These are phyloP conservation scores for Diaporthe humulicola DNA, from an alignment of 2,329 filamentous ascomycete genomes.

Conservation along the genomic window DNA sequence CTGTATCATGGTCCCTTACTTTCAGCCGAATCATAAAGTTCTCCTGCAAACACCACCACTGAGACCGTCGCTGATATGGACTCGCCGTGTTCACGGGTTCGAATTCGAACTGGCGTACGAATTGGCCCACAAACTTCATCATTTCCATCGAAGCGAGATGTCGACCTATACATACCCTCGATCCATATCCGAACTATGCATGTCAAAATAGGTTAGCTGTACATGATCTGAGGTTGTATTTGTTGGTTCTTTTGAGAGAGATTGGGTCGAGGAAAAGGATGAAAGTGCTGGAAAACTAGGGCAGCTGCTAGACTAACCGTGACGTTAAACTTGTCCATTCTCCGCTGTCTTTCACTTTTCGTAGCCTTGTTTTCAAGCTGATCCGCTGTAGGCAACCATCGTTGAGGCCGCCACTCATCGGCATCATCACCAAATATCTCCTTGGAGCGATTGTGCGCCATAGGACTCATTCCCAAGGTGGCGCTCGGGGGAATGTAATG, in stretches of 20 bases:
- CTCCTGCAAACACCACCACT: slow-evolving; percentile 17
- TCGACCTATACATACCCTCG: not conserved
- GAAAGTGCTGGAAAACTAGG: fast-evolving
- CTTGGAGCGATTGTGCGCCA: slow-evolving; percentile 1
- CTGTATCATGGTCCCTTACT: not conserved
- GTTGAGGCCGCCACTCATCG: slow-evolving; percentile 7
- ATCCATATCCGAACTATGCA: not conserved
- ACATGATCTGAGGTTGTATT: fast-evolving
- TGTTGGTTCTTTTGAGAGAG: not conserved
- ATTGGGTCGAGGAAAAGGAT: not conserved
- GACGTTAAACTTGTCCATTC: not conserved
- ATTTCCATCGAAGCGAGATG: slow-evolving; percentile 11
- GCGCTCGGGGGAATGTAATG: not conserved
- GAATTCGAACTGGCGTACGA: not conserved
- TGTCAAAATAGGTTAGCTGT: not conserved
- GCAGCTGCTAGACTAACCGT: not conserved
- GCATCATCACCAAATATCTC: slow-evolving; percentile 15
- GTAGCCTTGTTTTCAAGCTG: not conserved
- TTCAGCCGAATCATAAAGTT: not conserved
- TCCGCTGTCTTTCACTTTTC: not conserved
- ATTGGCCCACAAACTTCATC: not conserved
- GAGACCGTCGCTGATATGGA: not conserved
- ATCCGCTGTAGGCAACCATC: not conserved
- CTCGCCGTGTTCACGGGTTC: not conserved
- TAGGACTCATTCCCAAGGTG: not conserved